Base-by-base conservation (phyloP, 1,284 basidiomycete species). In the Porodaedalea pini region DNA sequence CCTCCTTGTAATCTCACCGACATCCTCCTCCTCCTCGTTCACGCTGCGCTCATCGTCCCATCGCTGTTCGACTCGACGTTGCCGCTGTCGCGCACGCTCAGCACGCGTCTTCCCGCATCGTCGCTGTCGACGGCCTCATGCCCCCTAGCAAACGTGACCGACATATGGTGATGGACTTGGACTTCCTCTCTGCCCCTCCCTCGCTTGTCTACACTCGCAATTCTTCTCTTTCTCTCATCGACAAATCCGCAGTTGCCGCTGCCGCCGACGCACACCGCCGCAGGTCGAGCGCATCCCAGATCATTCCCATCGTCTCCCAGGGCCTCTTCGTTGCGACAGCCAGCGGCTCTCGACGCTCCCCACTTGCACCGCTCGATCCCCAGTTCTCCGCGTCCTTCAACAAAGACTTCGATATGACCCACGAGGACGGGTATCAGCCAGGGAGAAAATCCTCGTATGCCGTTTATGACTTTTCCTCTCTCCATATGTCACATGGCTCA, bases 331-430 rank as follows among this genome's bases (percentile, higher is more conserved):
- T 49, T 17, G 59, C 59, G 27, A 48, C 55, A 15, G 36, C 51
- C 36, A 47, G 11, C 43, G 54, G 45, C 39, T 19, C 45, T 34
- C 37, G 48, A 17, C 59, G 56, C 27, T 54, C 55, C 11, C 58
- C 54, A 7, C 51, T 62, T 25, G 60, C 60, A 8, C 60, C 60
- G n/a, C 58, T 62, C 41, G 58, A 59, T 29, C 57, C 51, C 11
- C 60, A 62, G 47, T 44, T 57, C n/a, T 40, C 54, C 6, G 19
- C 51, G n/a, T 23, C 45, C 10, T 21, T 49, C 8, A 52, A 53
- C 36, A 49, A 32, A 34, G 59, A 56, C n/a, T 31, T 50, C n/a
- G 53, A 32, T n/a, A 60, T 60, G 58, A 13, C 45, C 34, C 27
- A 56, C 27, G 49, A 57, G 15, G 51, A 50, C 19, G 52, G 17